phyloP scores from a whole-genome alignment of 805 yeast genomes.

The Candida chauliodis region DNA sequence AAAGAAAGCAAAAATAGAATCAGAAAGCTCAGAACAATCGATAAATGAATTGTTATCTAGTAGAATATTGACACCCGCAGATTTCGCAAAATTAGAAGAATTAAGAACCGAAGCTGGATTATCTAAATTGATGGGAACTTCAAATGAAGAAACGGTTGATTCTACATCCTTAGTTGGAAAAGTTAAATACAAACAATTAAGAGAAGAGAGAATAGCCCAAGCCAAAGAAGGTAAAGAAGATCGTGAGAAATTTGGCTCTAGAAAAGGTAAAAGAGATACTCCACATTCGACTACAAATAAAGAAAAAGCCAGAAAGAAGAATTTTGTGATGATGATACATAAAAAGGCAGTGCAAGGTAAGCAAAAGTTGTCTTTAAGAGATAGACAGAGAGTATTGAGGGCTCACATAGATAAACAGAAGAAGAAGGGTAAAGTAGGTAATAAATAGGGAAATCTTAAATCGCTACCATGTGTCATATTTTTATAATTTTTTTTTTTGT shows the following conservation, averaged over 20 bases:
- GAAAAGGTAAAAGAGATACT: conserved; percentile 72
- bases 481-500: no score
- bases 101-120: conserved; percentile 81
- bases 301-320: conserved; percentile 98
- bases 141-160: conserved; percentile 83
- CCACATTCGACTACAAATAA: conserved; percentile 89
- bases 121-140: conserved; percentile 67
- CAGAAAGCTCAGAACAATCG: conserved; percentile 21
- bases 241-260: conserved; percentile 85
- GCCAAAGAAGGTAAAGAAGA: conserved; percentile 92
- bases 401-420: conserved; percentile 90
- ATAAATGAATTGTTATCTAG: conserved; percentile 60
- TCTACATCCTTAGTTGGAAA: conserved; percentile 74
- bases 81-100: conserved; percentile 92
- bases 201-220: conserved; percentile 86
- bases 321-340: conserved; percentile 97
- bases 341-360: conserved; percentile 93
- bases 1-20: conserved; percentile 20
- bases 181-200: conserved; percentile 73
- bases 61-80: conserved; percentile 92
- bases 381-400: conserved; percentile 78
- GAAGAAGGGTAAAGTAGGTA: conserved; percentile 56
- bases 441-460: not conserved
- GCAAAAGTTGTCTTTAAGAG: conserved; percentile 83
- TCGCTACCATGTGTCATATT: not conserved